A percentile compares a stretch with the other conserved stretches of the same genome.
These are phyloP conservation scores for Meyerozyma guilliermondii DNA, from an alignment of 1,139 yeast genomes.

Conservation along the genomic window DNA sequence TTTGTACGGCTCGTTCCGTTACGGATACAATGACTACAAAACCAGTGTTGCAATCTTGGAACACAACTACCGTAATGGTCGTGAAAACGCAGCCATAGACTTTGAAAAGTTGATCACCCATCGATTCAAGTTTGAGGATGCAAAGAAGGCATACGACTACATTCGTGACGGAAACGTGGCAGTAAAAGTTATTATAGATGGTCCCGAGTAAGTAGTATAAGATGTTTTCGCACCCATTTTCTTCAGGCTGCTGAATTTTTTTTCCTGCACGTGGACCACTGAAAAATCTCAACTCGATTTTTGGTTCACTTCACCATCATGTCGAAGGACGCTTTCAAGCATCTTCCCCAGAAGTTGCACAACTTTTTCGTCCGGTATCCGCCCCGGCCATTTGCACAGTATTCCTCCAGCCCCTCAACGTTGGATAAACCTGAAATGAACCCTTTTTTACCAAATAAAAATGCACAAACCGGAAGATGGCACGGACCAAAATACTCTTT, in stretches of 20 bases:
- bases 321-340: slow-evolving; percentile 41
- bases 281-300: slow-evolving; percentile 1
- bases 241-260: background rate
- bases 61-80: slow-evolving; percentile 56
- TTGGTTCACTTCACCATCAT: slow-evolving; percentile 3
- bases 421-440: slow-evolving; percentile 68
- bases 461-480: slow-evolving; percentile 72
- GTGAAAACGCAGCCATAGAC: slow-evolving; percentile 40
- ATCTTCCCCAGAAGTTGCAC: slow-evolving; percentile 68
- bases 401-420: slow-evolving; percentile 59
- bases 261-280: background rate
- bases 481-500: slow-evolving; percentile 77
- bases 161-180: slow-evolving; percentile 46
- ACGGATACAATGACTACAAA: slow-evolving; percentile 73
- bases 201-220: slow-evolving; percentile 27
- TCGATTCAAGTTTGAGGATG: slow-evolving; percentile 67
- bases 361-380: slow-evolving; percentile 80
- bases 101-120: slow-evolving; percentile 68
- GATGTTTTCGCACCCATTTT: background rate
- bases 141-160: slow-evolving; percentile 74
- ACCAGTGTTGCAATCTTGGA: slow-evolving; percentile 65
- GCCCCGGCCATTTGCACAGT: slow-evolving; percentile 72
- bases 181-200: slow-evolving; percentile 44
- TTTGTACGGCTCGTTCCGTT: slow-evolving; percentile 76
- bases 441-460: slow-evolving; percentile 84